Conservation (phyloP, 2,329 filamentous ascomycete genomes). For the Pezicula carpinea region DNA sequence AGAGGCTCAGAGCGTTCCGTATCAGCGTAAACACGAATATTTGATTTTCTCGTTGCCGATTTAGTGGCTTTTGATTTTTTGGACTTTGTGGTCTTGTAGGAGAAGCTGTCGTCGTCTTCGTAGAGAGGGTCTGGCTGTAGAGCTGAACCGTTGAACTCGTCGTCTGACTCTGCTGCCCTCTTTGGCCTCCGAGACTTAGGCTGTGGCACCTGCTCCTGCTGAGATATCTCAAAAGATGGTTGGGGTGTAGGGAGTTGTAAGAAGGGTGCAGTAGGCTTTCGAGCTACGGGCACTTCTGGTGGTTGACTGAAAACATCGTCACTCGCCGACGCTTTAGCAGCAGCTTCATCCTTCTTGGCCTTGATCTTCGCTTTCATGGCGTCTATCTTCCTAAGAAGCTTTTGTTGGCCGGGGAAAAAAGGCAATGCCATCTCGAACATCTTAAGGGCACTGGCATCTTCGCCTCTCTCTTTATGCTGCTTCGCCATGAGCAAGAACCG, state of each 20-base stretch:
- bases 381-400: constrained; percentile 67
- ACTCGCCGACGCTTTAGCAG: constrained; percentile 8
- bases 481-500: constrained; percentile 86
- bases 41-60: constrained; percentile 21
- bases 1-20: constrained; percentile 34
- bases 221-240: constrained; percentile 16
- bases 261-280: constrained; percentile 16
- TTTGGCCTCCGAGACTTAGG: constrained; percentile 21
- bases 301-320: background rate
- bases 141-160: constrained; percentile 29
- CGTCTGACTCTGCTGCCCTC: constrained; percentile 18
- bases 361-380: constrained; percentile 51
- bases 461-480: constrained; percentile 80
- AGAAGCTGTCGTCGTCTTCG: constrained; percentile 28
- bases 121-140: constrained; percentile 36
- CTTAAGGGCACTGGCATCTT: constrained; percentile 70
- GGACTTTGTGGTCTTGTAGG: constrained; percentile 24
- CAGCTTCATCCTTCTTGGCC: constrained; percentile 27
- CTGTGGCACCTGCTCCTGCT: constrained; percentile 8
- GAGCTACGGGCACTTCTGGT: constrained; percentile 7
- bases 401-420: constrained; percentile 81
- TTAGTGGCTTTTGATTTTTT: constrained; percentile 28
- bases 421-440: constrained; percentile 84
- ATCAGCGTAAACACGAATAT: constrained; percentile 30
- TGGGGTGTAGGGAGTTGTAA: constrained; percentile 16